Base-by-base conservation (phyloP, 345 rosid species). In the Hevea brasiliensis region DNA sequence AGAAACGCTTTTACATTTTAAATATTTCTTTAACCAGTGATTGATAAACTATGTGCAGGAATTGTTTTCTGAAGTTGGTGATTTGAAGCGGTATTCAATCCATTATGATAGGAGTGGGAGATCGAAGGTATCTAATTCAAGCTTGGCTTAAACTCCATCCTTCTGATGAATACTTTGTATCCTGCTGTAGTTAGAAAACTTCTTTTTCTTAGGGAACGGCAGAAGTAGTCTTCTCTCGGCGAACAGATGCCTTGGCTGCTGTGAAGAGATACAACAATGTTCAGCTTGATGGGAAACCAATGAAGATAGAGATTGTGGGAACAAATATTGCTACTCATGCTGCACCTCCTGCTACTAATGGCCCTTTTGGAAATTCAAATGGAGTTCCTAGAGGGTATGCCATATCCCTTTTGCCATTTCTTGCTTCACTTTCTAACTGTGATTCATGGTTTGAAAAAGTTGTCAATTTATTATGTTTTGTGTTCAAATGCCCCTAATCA, bases 91-190 rank as follows among this genome's bases (percentile, higher is more conserved):
- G 32, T 87, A 84, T 71, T 65, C 92, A 2, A 76, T 95, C 67
- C 98, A 91, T 79, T 92, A 91, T 61, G 99, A 95, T 65, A 84
- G 93, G 85, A 91, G 97, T 54, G 98, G 99, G 76, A 89, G 99
- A 89, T 92, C 97, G 61, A 89, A 91, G 99, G 98, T 94, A 92
- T 73, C 70, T 76, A 81, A 74, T 62, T 79, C 75, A 20, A 63
- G 85, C 70, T 80, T 77, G 73, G 87, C 82, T 54, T 77, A 70
- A 76, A 63, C 64, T 81, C 51, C 71, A 59, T 81, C 78, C 76
- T 76, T 70, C 72, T 57, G 78, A 72, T 80, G 75, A 74, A 69
- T 66, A 72, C 78, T 79, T 83, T 75, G 70, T 74, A 74, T 81
- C 71, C 58, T 64, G 60, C 75, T 75, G 77, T 76, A 61, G 84